Percentiles rank a stretch among this genome's conserved stretches.
These are phyloP conservation scores for Phytophthora megakarya DNA, from an alignment of 352 stramenopile genomes.

Conservation along the genomic window DNA sequence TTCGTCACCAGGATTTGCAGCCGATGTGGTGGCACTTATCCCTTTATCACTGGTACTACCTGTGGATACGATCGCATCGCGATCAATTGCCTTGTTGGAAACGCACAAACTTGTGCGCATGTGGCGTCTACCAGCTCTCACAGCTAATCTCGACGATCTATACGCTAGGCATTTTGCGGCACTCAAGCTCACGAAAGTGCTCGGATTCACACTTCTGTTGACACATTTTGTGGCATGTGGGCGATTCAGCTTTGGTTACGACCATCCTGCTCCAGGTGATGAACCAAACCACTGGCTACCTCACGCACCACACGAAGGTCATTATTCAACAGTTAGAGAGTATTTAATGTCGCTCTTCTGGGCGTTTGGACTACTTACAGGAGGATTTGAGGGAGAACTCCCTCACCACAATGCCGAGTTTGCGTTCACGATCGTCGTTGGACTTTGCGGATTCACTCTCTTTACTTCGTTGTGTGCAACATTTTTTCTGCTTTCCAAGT, in stretches of 20 bases:
- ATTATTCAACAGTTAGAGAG: conserved; percentile 19
- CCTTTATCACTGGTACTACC: conserved; percentile 53
- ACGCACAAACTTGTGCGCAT: conserved; percentile 64
- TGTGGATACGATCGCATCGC: not conserved
- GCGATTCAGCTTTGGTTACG: conserved; percentile 57
- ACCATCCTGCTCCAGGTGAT: conserved; percentile 19
- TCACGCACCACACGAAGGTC: conserved; percentile 18
- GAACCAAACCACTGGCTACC: conserved; percentile 59
- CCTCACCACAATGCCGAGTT: conserved; percentile 55
- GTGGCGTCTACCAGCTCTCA: conserved; percentile 50
- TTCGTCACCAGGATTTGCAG: conserved; percentile 48
- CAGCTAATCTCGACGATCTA: conserved; percentile 68
- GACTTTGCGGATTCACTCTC: conserved; percentile 62
- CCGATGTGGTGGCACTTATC: conserved; percentile 54
- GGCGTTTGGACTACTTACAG: conserved; percentile 66
- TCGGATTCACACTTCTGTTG: conserved; percentile 49
- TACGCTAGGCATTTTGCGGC: conserved; percentile 63
- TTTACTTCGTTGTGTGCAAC: conserved; percentile 78
- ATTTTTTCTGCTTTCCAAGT: conserved; percentile 79
- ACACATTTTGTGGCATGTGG: conserved; percentile 64
- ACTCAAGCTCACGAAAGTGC: conserved; percentile 65
- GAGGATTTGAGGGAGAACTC: conserved; percentile 62
- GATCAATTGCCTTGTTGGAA: conserved; percentile 43
- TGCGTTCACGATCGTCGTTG: conserved; percentile 64
- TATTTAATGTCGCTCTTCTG: conserved; percentile 74